These are phyloP conservation scores for Tilletiopsis washingtonensis DNA, from an alignment of 1,284 basidiomycete species.

Conservation along the genomic window DNA sequence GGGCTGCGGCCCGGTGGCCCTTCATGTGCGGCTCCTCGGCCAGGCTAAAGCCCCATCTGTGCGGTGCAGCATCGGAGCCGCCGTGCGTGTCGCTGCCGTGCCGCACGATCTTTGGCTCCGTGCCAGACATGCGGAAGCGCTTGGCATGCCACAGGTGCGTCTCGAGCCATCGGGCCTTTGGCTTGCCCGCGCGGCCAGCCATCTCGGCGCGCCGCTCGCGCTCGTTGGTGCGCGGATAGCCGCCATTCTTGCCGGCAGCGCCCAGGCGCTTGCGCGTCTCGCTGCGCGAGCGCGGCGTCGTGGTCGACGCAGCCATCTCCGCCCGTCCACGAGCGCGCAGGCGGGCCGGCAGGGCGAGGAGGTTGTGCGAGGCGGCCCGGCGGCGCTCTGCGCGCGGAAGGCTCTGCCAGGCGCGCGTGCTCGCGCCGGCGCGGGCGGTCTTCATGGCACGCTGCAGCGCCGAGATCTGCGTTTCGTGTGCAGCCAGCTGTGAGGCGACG, in stretches of 20 bases:
- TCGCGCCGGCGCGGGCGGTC: too few species aligned
- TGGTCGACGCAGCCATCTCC: constrained; percentile 41
- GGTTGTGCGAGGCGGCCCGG: constrained; percentile 43
- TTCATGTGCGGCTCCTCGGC: constrained; percentile 41
- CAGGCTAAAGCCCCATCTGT: constrained; percentile 32
- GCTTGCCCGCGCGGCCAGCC: constrained; percentile 18
- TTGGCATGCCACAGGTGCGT: constrained; percentile 47
- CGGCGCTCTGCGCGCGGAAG: constrained; percentile 38
- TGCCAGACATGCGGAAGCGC: constrained; percentile 39
- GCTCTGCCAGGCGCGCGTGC: constrained; percentile 43
- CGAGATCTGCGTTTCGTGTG: too few species aligned
- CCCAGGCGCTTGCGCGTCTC: constrained; percentile 25
- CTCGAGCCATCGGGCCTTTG: constrained; percentile 37
- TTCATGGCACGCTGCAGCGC: too few species aligned
- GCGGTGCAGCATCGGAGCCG: not conserved
- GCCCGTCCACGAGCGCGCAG: constrained; percentile 34
- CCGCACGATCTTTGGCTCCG: not conserved
- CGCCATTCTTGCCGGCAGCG: constrained; percentile 17
- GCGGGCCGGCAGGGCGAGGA: constrained; percentile 36
- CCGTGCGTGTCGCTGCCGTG: not conserved
- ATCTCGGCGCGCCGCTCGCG: not conserved
- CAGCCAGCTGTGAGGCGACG: too few species aligned
- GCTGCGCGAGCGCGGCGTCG: constrained; percentile 22
- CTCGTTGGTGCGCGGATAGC: constrained; percentile 11
- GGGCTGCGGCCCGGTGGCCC: constrained; percentile 30